Evolutionary conservation across 202 grass and related monocot species (phyloP).

Genomic region (Digitaria exilis): DNA sequence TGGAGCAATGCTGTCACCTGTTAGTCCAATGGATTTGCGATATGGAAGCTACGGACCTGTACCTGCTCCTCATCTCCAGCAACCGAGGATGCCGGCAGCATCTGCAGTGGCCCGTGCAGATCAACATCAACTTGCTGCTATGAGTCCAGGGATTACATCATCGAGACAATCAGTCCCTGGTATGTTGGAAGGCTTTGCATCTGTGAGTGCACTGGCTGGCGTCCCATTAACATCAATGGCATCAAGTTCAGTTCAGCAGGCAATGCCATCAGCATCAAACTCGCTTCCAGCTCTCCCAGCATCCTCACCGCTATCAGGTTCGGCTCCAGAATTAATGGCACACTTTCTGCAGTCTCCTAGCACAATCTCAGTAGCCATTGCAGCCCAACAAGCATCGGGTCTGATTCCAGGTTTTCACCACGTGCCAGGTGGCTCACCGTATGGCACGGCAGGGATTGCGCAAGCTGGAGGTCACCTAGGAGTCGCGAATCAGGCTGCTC

Average conservation of each 20-base stretch:
- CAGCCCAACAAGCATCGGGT: neutral
- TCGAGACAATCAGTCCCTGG: constrained; percentile 4
- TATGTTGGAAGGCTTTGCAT: neutral
- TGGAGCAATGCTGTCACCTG: constrained; percentile 17
- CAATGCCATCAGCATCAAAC: neutral
- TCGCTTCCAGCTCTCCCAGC: too few species aligned
- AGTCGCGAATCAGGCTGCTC: neutral
- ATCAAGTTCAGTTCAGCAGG: constrained; percentile 3
- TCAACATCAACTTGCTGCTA: constrained; percentile 28
- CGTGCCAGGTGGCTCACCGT: neutral
- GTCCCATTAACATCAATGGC: neutral
- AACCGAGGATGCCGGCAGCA: constrained; percentile 1
- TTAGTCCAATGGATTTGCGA: neutral
- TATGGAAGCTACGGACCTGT: constrained; percentile 26
- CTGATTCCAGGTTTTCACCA: neutral
- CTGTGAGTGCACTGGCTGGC: neutral
- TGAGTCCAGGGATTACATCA: neutral
- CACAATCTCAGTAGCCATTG: neutral
- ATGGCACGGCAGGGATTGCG: constrained; percentile 3
- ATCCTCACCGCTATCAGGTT: neutral
- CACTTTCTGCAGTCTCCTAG: neutral
- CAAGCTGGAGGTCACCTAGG: constrained; percentile 15
- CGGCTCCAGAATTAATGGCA: neutral
- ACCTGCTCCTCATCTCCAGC: constrained; percentile 44
- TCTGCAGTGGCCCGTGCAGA: neutral